phyloP scores from a whole-genome alignment of 495 filamentous ascomycete genomes.

The Penicillium manginii region DNA sequence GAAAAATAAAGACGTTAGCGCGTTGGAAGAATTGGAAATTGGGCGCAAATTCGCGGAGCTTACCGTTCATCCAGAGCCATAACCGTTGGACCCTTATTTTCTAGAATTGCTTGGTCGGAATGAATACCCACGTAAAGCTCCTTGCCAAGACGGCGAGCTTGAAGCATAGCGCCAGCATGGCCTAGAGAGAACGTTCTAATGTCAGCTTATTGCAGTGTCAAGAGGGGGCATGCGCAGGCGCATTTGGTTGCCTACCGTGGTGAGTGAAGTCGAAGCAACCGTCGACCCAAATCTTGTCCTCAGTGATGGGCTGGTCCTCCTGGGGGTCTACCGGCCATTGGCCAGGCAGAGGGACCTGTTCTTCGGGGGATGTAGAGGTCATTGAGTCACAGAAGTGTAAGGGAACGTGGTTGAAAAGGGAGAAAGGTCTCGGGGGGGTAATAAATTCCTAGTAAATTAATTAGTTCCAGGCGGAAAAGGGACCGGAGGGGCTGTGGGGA shows the following conservation, averaged over 20 bases:
- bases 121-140: slow-evolving; percentile 92
- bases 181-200: slow-evolving; percentile 49
- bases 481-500: slow-evolving; percentile 25
- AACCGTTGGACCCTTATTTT: slow-evolving; percentile 97
- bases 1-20: slow-evolving; percentile 26
- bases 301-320: slow-evolving; percentile 59
- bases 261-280: slow-evolving; percentile 99
- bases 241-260: slow-evolving; percentile 63
- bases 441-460: not conserved
- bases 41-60: slow-evolving; percentile 18
- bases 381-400: slow-evolving; percentile 5
- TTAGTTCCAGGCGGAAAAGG: slow-evolving; percentile 2
- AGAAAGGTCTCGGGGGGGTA: not conserved
- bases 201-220: not conserved
- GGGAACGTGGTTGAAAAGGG: not conserved
- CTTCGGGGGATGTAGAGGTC: slow-evolving; percentile 30
- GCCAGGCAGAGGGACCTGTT: slow-evolving; percentile 49
- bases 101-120: slow-evolving; percentile 90
- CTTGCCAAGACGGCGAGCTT: slow-evolving; percentile 83
- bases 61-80: slow-evolving; percentile 92
- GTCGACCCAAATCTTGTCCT: slow-evolving; percentile 92
- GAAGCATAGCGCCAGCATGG: slow-evolving; percentile 95
- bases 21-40: not conserved
- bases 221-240: not conserved
- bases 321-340: slow-evolving; percentile 72